Conservation (phyloP, 192 early-diverging fungal genomes). For the Entomortierella lignicola region DNA sequence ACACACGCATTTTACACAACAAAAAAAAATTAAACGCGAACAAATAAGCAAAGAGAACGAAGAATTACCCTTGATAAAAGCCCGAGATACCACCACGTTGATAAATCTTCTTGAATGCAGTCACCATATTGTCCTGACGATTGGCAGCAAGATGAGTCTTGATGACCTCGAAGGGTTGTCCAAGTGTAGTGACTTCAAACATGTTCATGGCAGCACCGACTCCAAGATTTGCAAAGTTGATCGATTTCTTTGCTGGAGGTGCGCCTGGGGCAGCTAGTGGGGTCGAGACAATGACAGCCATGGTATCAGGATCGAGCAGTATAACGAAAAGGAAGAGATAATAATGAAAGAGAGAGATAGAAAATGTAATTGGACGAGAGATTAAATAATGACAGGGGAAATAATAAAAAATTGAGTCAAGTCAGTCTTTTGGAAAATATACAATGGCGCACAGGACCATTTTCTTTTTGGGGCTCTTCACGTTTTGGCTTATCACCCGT, state of each 20-base stretch:
- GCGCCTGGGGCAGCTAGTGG: constrained; percentile 6
- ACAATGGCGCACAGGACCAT: background rate
- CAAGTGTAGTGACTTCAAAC: constrained; percentile 93
- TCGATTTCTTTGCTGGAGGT: constrained; percentile 76
- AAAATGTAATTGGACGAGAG: constrained; percentile 1
- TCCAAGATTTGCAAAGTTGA: constrained; percentile 87
- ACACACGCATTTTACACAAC: too few relatives aligned
- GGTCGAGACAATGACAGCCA: constrained; percentile 31
- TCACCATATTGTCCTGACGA: constrained; percentile 82
- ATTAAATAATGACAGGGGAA: background rate
- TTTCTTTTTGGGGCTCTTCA: background rate
- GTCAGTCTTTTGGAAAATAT: background rate
- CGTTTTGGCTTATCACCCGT: background rate
- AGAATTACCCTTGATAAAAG: constrained; percentile 88
- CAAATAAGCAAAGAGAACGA: constrained; percentile 1
- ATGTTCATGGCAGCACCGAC: constrained; percentile 90
- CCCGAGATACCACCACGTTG: constrained; percentile 88
- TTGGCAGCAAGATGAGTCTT: constrained; percentile 97
- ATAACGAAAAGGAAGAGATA: background rate
- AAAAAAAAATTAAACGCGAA: background rate
- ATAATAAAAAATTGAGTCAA: background rate
- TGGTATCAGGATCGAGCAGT: background rate
- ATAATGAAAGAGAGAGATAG: constrained; percentile 1
- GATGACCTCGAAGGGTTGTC: constrained; percentile 96
- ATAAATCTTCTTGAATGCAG: constrained; percentile 81